phyloP scores from a whole-genome alignment of 805 yeast genomes.

The Kodamaea leandrae region DNA sequence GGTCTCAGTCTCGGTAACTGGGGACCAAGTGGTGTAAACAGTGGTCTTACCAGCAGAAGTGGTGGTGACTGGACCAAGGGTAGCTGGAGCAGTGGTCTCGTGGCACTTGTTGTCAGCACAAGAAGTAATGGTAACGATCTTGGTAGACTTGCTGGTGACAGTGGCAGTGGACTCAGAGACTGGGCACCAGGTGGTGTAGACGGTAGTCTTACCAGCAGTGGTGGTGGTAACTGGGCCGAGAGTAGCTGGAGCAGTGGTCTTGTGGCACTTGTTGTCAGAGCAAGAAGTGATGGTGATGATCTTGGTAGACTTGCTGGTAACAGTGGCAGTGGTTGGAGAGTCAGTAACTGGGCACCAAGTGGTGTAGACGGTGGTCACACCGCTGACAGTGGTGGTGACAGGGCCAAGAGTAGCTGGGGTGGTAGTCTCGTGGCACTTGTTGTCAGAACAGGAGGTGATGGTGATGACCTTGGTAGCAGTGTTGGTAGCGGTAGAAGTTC shows the following conservation, averaged over 20 bases:
- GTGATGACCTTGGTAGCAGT: slow-evolving; percentile 34
- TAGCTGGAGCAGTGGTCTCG: slow-evolving; percentile 17
- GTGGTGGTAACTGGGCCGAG: slow-evolving; percentile 28
- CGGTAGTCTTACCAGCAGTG: slow-evolving; percentile 32
- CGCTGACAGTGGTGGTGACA: slow-evolving; percentile 34
- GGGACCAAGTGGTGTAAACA: slow-evolving; percentile 42
- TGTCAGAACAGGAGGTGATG: slow-evolving; percentile 36
- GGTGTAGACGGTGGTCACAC: slow-evolving; percentile 37
- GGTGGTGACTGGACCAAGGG: slow-evolving; percentile 24
- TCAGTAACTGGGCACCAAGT: slow-evolving; percentile 26
- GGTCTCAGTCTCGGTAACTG: slow-evolving; percentile 26
- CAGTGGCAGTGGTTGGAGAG: slow-evolving; percentile 4
- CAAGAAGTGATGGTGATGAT: slow-evolving; percentile 41
- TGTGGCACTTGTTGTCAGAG: slow-evolving; percentile 27
- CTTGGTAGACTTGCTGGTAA: slow-evolving; percentile 19
- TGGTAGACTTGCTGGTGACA: slow-evolving; percentile 6
- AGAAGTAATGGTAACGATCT: slow-evolving; percentile 34
- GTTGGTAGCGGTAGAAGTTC: slow-evolving; percentile 14
- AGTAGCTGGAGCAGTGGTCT: slow-evolving; percentile 17
- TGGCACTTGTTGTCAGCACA: slow-evolving; percentile 32
- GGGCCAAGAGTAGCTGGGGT: slow-evolving; percentile 17
- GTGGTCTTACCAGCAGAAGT: slow-evolving; percentile 35
- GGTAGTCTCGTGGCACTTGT: slow-evolving; percentile 22
- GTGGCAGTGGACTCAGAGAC: slow-evolving; percentile 22
- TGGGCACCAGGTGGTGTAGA: slow-evolving; percentile 43